Base-by-base conservation (phyloP, 176 grass and related monocot genomes). In the Cocos nucifera region DNA sequence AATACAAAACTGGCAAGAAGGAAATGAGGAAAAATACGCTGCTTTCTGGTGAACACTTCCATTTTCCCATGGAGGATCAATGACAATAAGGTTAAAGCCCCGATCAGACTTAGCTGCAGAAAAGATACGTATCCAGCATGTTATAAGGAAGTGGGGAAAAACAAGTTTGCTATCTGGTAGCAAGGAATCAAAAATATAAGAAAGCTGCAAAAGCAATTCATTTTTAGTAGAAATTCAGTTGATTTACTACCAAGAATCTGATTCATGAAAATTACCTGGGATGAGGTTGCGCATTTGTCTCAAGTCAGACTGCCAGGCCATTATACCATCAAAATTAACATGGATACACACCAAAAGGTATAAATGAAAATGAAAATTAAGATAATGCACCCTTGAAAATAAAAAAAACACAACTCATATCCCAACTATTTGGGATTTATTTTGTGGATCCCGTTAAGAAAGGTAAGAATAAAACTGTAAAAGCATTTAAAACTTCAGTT, bases 1-100 rank as follows among this genome's bases (percentile, higher is more conserved):
- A 9, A 67, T 26, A 30, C 9, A n/a, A 58, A 63, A 18, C 25
- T 21, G 64, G 14, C 22, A 17, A 48, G 50, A 16, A 49, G 18
- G 21, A 61, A 60, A 49, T 44, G 24, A 69, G 54, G 22, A 19
- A 69, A 73, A 65, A 82, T 86, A 97, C 87, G 5, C 58, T 81
- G 69, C 64, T 83, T 97, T 97, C 59, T 97, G 87, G 63, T 56
- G 63, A 79, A 77, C 92, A 88, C 75, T 91, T 75, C 75, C 87
- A 70, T 97, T 97, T 73, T 97, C 92, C 92, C 92, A 91, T 71
- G 92, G 92, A 17, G 87, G 87, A 26, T 91, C 92, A 50, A 97
- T 69, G 59, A 97, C 81, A 73, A 97, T 97, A 58, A 97, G 66
- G 62, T 97, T 88, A 86, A 82, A 97, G 15, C 87, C 84, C 64